phyloP scores from a whole-genome alignment of 495 filamentous ascomycete species.

The Parachaetomium inaequale region DNA sequence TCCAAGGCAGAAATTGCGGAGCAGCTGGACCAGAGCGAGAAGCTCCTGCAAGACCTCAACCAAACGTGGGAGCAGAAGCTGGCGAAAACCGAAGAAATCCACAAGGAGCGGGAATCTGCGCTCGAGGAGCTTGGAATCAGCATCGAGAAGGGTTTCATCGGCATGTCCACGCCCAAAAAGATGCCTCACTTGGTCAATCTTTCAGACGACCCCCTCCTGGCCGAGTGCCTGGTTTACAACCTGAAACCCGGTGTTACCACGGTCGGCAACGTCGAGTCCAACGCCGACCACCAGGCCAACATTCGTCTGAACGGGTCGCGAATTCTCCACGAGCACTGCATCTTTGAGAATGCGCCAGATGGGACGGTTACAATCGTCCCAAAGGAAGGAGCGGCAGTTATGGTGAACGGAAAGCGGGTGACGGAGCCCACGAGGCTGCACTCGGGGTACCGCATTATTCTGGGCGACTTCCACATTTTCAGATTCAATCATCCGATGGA shows the following conservation, averaged over 20 bases:
- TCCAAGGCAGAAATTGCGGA: constrained; percentile 98
- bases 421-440: constrained; percentile 76
- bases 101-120: constrained; percentile 93
- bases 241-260: constrained; percentile 92
- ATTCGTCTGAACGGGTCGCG: constrained; percentile 92
- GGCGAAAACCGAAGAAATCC: constrained; percentile 89
- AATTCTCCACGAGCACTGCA: constrained; percentile 88
- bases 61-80: constrained; percentile 99
- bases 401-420: constrained; percentile 93
- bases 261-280: constrained; percentile 84
- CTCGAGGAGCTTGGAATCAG: constrained; percentile 96
- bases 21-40: constrained; percentile 92
- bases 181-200: constrained; percentile 99
- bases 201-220: constrained; percentile 90
- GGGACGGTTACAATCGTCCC: constrained; percentile 87
- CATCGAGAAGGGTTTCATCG: constrained; percentile 97
- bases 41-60: constrained; percentile 92
- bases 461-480: constrained; percentile 99
- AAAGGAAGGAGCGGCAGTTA: constrained; percentile 83
- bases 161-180: constrained; percentile 92
- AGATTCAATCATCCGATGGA: constrained; percentile 98
- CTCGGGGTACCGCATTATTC: constrained; percentile 90
- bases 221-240: constrained; percentile 97
- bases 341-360: constrained; percentile 82
- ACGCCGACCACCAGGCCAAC: constrained; percentile 72